These are phyloP conservation scores for Achaetomium macrosporum DNA, from an alignment of 2,329 filamentous ascomycete genomes.

Conservation along the genomic window DNA sequence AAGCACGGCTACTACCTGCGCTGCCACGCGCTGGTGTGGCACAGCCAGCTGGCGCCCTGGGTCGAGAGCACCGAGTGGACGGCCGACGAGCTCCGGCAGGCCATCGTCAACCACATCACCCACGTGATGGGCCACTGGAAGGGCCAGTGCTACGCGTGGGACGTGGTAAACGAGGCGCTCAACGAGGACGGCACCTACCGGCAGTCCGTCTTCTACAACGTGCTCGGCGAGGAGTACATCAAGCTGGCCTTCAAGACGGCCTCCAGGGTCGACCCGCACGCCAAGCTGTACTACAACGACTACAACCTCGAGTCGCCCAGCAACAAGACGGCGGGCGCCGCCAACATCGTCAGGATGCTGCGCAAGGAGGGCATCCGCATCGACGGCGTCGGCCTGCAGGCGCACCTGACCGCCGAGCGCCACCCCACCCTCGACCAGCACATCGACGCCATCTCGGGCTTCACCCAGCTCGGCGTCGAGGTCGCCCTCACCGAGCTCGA, in stretches of 20 bases:
- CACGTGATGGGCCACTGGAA: slow-evolving; percentile 43
- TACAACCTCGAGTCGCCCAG: slow-evolving; percentile 49
- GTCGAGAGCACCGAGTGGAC: slow-evolving; percentile 42
- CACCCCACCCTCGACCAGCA: slow-evolving; percentile 42
- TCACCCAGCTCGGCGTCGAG: slow-evolving; percentile 46
- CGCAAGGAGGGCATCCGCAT: slow-evolving; percentile 45
- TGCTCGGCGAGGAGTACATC: slow-evolving; percentile 48
- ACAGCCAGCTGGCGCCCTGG: slow-evolving; percentile 48
- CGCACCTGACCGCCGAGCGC: slow-evolving; percentile 49
- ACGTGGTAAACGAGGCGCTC: slow-evolving; percentile 53
- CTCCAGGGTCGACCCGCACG: slow-evolving; percentile 40
- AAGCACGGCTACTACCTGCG: slow-evolving; percentile 43
- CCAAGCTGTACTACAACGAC: slow-evolving; percentile 57
- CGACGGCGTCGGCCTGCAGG: slow-evolving; percentile 49
- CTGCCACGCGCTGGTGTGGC: slow-evolving; percentile 51
- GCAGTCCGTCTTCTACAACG: slow-evolving; percentile 43
- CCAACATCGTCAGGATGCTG: slow-evolving; percentile 40
- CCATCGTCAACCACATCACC: slow-evolving; percentile 49
- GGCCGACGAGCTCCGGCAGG: slow-evolving; percentile 43
- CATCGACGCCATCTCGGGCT: slow-evolving; percentile 42
- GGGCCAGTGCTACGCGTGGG: slow-evolving; percentile 49
- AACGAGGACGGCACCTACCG: slow-evolving; percentile 49
- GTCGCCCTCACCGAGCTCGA: slow-evolving; percentile 58
- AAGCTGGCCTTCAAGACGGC: slow-evolving; percentile 47
- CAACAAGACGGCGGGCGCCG: slow-evolving; percentile 39